Evolutionary conservation across 768 basidiomycete species (phyloP).

Genomic region (Tricholoma hemisulphureum): DNA sequence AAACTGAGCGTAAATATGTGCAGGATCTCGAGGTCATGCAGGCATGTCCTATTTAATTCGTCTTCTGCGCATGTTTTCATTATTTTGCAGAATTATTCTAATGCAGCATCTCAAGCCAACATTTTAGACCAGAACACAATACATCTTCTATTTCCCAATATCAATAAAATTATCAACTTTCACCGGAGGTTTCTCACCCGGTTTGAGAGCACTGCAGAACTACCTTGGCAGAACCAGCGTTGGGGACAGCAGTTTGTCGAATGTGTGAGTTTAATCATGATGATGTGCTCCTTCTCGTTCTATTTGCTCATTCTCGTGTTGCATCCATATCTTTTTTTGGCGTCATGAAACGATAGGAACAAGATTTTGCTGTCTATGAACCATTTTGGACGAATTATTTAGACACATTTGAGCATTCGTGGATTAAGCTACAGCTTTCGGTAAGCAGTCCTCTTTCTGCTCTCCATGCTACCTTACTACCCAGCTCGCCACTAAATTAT

Average conservation of each 20-base stretch:
- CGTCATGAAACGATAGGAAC: constrained; percentile 71
- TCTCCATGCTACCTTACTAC: too few species aligned
- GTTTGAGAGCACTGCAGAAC: constrained; percentile 81
- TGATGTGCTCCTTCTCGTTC: constrained; percentile 38
- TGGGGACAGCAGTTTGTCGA: constrained; percentile 87
- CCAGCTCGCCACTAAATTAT: too few species aligned
- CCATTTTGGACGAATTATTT: constrained; percentile 97
- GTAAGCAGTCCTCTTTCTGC: too few species aligned
- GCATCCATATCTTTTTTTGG: constrained; percentile 13
- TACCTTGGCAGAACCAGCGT: constrained; percentile 78
- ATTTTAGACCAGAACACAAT: constrained; percentile 93
- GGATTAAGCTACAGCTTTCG: too few species aligned
- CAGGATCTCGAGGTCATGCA: constrained; percentile 96
- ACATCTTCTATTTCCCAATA: constrained; percentile 91
- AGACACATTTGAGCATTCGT: constrained; percentile 76
- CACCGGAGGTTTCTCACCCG: constrained; percentile 92
- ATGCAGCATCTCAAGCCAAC: constrained; percentile 75
- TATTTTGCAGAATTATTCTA: constrained; percentile 78
- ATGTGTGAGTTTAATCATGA: constrained; percentile 56
- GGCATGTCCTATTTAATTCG: constrained; percentile 44
- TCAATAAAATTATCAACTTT: constrained; percentile 94
- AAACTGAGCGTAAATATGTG: constrained; percentile 95
- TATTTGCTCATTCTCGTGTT: constrained; percentile 35
- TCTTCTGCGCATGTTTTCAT: constrained; percentile 19
- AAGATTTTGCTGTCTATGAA: constrained; percentile 93